These are phyloP conservation scores for Tuber melanosporum DNA, from an alignment of 495 filamentous ascomycete species.

Conservation along the genomic window DNA sequence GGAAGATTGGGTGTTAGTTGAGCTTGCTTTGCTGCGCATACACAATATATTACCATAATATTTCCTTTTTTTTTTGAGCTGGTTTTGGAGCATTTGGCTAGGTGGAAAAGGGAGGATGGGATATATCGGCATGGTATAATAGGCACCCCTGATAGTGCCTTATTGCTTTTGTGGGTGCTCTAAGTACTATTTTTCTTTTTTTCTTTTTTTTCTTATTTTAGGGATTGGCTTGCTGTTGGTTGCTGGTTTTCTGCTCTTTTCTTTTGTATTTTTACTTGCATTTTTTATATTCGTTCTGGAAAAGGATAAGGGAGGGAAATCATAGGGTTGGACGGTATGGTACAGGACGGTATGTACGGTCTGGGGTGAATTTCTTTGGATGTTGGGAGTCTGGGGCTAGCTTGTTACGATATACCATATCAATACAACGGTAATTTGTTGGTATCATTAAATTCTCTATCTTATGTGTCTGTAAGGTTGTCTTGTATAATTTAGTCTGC, in stretches of 20 bases:
- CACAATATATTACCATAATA: background rate
- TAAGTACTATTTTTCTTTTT: background rate
- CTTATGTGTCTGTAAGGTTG: background rate
- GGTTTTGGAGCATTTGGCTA: background rate
- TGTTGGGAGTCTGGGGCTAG: background rate
- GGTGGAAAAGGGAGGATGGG: background rate
- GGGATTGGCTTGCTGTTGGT: background rate
- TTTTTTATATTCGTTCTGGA: background rate
- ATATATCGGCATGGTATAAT: background rate
- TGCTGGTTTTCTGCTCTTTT: background rate
- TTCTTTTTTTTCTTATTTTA: background rate
- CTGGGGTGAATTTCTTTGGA: background rate
- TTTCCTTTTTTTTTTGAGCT: background rate
- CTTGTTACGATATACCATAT: background rate
- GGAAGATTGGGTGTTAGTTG: constrained; percentile 34
- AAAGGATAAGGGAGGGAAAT: background rate
- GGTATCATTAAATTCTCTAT: background rate
- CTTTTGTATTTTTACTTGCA: background rate
- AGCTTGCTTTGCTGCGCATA: background rate
- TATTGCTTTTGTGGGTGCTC: background rate
- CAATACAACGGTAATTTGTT: constrained; percentile 3
- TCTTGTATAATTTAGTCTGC: background rate
- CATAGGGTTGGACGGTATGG: background rate
- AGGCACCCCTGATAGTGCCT: background rate
- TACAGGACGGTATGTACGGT: background rate